Evolutionary conservation across 768 basidiomycete genomes (phyloP).

Genomic region (Auricularia sp.): DNA sequence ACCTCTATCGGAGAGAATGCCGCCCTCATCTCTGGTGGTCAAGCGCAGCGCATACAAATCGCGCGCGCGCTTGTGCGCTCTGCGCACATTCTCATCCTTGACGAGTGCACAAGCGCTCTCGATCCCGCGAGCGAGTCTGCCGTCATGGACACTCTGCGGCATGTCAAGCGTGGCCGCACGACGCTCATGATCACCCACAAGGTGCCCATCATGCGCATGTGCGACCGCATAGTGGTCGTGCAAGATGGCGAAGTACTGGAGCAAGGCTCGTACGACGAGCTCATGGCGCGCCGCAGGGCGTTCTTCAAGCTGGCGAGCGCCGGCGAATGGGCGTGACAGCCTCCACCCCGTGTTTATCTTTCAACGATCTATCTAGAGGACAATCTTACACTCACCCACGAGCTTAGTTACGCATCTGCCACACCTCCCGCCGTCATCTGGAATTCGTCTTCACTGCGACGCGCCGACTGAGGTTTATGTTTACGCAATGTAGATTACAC

Average conservation of each 20-base stretch:
- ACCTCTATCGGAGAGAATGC: slow-evolving; percentile 88
- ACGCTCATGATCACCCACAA: slow-evolving; percentile 94
- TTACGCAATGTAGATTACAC: not conserved
- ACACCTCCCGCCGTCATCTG: not conserved
- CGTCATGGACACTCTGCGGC: slow-evolving; percentile 66
- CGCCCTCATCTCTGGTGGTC: slow-evolving; percentile 83
- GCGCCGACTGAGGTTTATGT: not conserved
- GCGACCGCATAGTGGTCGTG: slow-evolving; percentile 79
- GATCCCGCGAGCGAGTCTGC: slow-evolving; percentile 77
- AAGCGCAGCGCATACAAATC: slow-evolving; percentile 87
- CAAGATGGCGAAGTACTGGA: slow-evolving; percentile 71
- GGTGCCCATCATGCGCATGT: slow-evolving; percentile 79
- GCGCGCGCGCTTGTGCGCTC: slow-evolving; percentile 80
- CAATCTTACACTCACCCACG: not conserved
- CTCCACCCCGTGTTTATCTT: not conserved
- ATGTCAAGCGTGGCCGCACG: slow-evolving; percentile 59
- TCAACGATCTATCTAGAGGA: not conserved
- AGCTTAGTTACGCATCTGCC: not conserved
- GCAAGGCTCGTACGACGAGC: slow-evolving; percentile 62
- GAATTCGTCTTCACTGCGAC: not conserved
- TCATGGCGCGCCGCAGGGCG: slow-evolving; percentile 56
- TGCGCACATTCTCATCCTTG: slow-evolving; percentile 68
- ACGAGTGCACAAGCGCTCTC: slow-evolving; percentile 92
- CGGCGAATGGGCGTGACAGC: slow-evolving; percentile 49
- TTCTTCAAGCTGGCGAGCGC: slow-evolving; percentile 72